Percentiles rank a stretch among this genome's conserved stretches.
Evolutionary conservation across 73 alveolate species (phyloP).

Genomic region (Durusdinium trenchii): DNA sequence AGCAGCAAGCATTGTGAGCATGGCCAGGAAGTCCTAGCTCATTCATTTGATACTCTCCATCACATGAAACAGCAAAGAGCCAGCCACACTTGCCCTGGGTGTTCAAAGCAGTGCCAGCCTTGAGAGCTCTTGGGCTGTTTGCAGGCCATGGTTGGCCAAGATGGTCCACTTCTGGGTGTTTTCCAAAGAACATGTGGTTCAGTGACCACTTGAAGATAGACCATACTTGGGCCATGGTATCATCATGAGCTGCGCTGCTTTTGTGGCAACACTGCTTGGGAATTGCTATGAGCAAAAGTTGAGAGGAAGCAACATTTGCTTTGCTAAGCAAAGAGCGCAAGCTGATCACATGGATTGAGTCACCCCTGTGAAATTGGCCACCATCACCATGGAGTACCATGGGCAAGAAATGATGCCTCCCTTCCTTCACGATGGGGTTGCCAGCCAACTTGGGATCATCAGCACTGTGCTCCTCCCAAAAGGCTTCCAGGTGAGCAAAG

Average conservation of each 20-base stretch:
- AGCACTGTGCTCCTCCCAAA: background rate
- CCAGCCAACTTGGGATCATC: background rate
- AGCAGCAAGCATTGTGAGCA: background rate
- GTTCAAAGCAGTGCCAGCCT: background rate
- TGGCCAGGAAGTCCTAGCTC: background rate
- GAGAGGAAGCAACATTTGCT: conserved; percentile 1
- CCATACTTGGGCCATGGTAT: background rate
- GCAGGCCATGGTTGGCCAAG: background rate
- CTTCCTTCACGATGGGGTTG: background rate
- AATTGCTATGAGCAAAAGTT: background rate
- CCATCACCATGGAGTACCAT: conserved; percentile 8
- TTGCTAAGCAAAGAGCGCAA: background rate
- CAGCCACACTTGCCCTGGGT: background rate
- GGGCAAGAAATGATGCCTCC: background rate
- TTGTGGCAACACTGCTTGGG: background rate
- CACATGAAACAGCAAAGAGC: background rate
- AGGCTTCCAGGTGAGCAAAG: background rate
- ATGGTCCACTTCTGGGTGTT: background rate
- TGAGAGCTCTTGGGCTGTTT: background rate
- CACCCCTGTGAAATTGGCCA: conserved; percentile 9
- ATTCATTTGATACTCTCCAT: conserved; percentile 14
- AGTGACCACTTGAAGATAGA: background rate
- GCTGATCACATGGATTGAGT: background rate
- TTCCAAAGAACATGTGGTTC: background rate
- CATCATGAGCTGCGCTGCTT: background rate